Conservation (phyloP, 805 yeast species). For the Hanseniaspora lindneri region DNA sequence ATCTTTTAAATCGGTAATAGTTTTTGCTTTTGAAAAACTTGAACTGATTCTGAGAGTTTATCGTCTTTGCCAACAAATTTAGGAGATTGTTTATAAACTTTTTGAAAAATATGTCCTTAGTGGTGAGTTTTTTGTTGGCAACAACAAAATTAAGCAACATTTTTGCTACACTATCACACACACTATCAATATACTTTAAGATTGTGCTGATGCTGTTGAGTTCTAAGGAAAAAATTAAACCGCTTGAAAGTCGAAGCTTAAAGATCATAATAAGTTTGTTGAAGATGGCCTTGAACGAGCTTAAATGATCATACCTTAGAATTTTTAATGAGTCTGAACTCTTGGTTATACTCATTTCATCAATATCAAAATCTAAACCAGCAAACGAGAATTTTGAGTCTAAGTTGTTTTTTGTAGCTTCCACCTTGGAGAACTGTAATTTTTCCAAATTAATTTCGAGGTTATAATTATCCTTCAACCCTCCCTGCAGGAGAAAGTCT, state of each 20-base stretch:
- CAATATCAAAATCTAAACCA: constrained; percentile 32
- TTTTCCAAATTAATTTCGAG: constrained; percentile 34
- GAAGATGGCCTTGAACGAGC: constrained; percentile 22
- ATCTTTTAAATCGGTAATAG: neutral
- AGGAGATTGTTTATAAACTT: neutral
- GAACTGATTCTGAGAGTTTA: constrained; percentile 1
- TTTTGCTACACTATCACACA: constrained; percentile 19
- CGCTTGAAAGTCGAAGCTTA: constrained; percentile 28
- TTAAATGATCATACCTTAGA: constrained; percentile 16
- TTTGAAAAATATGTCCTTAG: neutral
- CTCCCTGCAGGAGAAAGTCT: constrained; percentile 21
- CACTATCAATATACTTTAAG: constrained; percentile 19
- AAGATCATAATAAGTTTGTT: constrained; percentile 23
- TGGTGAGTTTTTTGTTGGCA: neutral
- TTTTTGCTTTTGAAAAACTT: neutral
- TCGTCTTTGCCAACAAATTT: neutral
- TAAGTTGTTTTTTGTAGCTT: constrained; percentile 21
- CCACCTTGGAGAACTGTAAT: constrained; percentile 20
- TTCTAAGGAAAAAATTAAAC: constrained; percentile 21
- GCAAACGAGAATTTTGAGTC: constrained; percentile 30
- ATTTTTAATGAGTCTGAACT: constrained; percentile 20
- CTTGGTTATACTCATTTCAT: constrained; percentile 31
- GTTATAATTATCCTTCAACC: constrained; percentile 34
- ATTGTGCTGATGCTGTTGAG: constrained; percentile 22
- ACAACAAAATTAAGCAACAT: constrained; percentile 18